Evolutionary conservation across 2,329 filamentous ascomycete genomes (phyloP), one percentile per base, ranked within the genome.

Genomic region (Colletotrichum paranaense): DNA sequence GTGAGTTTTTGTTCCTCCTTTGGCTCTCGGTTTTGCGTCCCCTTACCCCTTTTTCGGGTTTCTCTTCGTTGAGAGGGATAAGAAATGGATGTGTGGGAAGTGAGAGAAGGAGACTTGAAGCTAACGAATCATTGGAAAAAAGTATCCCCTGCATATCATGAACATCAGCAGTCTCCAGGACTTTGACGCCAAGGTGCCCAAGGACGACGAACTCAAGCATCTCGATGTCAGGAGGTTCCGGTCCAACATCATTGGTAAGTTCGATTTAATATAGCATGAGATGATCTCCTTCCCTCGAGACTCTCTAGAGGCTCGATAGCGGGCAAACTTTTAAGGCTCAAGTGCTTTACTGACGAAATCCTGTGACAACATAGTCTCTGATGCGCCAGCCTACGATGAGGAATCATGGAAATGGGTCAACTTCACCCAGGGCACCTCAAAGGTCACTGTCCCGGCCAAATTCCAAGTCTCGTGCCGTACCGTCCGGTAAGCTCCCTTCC

Each of bases 71-170:
- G 57, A 8, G 28, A n/a, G n/a, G n/a, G 19, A 24, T 14, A 3
- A 53, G 49, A 53, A 7, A 14, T 53, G 32, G 9, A n/a, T n/a
- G 3, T 14, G 16, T 28, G 42, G 24, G 30, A 19, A 16, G 42
- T 19, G 55, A 70, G 16, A 30, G 14, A 28, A 5, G 14, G 16
- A 11, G 7, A 14, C 28, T 12, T 42, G 16, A 22, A 9, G 19
- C 49, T 68, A 6, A 71, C n/a, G 9, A 35, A 24, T 49, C 7
- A 26, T 11, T 30, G 14, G 42, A 9, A 55, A 53, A 26, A 58
- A 92, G 89, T 94, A 93, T 79, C 92, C 93, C 1, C 83, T 95
- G 19, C 91, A 94, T 76, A 82, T 95, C 55, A 82, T 94, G 64
- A 94, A 90, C 76, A 80, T 94, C 22, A 86, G 87, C 58, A 93